Evolutionary conservation across 2,329 filamentous ascomycete species (phyloP), one percentile per base, ranked within the genome.

Genomic region (Orbilia quercus): DNA sequence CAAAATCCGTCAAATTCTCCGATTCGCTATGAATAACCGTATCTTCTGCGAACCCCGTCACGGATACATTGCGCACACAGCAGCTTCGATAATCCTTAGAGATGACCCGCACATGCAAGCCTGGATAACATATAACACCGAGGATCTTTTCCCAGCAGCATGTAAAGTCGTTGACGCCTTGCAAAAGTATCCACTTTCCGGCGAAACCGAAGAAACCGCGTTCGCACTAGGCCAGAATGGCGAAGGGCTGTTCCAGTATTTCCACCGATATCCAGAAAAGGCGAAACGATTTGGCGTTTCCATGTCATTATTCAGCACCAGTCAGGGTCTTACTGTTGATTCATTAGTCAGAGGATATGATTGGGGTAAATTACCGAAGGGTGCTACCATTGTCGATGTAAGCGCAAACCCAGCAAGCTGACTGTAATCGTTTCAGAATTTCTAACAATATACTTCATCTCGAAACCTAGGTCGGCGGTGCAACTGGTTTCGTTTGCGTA

Each of bases 21-120:
- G 86, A 6, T 83, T 87, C 78, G 85, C 84, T 40, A 87, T 88
- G 82, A 87, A 85, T 16, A 85, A 84, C 74, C 80, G 81, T 12
- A 81, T 88, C 67, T 87, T 89, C 79, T 77, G 80, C 47, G 86
- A 88, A 75, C 82, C 84, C 1, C 78, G 78, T 2, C 83, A 84
- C 0, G 83, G 84, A 0, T 70, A 82, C 1, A 82, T 88, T 69
- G 83, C 82, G 7, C 87, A 89, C 77, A 87, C 84, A 1, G 83
- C 84, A 0, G 82, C 83, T 0, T 88, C 85, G 0, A 82, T 82
- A 2, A 78, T 84, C 1, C 81, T 89, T 0, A 83, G 82, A 14
- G 81, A 84, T 67, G 83, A 87, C 31, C 74, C 77, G 1, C 77
- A 79, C n/a, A 81, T 87, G 63, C 81, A 83, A 63, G 83, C 84